phyloP scores from a whole-genome alignment of 2,329 filamentous ascomycete genomes.

The Endoconidiophora polonica region DNA sequence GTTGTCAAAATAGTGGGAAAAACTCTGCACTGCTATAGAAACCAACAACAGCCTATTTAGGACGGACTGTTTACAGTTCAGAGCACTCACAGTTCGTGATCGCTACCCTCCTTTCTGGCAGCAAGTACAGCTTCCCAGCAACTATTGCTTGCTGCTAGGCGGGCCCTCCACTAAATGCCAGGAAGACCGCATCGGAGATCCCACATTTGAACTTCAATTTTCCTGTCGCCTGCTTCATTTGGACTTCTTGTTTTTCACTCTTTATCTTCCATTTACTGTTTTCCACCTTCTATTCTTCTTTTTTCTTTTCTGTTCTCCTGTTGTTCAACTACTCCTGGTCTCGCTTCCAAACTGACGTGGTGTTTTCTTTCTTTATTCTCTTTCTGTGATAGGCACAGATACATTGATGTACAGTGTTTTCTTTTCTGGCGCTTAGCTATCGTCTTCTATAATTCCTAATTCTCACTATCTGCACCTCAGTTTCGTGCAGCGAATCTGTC shows the following conservation, averaged over 20 bases:
- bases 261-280: not conserved
- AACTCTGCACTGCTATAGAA: not conserved
- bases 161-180: too few species aligned
- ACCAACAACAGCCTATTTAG: not conserved
- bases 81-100: not conserved
- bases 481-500: too few species aligned
- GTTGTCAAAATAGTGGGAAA: not conserved
- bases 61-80: not conserved
- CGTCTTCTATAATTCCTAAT: too few species aligned
- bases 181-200: too few species aligned
- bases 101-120: not conserved
- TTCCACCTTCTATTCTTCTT: not conserved
- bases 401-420: not conserved
- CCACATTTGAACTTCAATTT: not conserved
- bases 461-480: too few species aligned
- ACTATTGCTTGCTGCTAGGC: too few species aligned
- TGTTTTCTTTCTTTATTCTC: not conserved
- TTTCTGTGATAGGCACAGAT: not conserved
- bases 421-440: not conserved
- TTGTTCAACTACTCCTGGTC: not conserved
- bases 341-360: too few species aligned
- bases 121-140: not conserved
- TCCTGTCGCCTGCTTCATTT: not conserved
- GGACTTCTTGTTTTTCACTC: not conserved
- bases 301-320: not conserved